Conservation (phyloP, 1,284 basidiomycete genomes). For the Marasmius oreades region DNA sequence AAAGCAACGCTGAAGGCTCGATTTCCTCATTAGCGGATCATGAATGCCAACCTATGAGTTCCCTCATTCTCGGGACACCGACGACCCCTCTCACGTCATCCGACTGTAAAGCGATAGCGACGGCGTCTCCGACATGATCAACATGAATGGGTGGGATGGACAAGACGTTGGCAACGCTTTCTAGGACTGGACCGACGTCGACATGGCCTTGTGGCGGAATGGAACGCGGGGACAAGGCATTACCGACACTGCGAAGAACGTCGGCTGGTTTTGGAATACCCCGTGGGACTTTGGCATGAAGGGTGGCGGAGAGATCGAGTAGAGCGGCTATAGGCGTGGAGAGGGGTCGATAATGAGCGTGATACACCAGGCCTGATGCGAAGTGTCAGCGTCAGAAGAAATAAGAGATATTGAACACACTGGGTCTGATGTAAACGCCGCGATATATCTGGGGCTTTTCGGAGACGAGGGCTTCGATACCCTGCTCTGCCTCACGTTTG, state of each 20-base stretch:
- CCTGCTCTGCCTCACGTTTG: constrained; percentile 85
- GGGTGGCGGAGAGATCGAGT: constrained; percentile 73
- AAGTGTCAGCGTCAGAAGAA: constrained; percentile 10
- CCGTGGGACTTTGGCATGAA: constrained; percentile 55
- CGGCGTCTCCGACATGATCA: constrained; percentile 90
- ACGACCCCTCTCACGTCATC: constrained; percentile 64
- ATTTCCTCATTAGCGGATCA: neutral
- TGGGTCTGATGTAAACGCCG: constrained; percentile 81
- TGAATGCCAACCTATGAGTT: constrained; percentile 60
- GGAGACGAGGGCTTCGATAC: constrained; percentile 51
- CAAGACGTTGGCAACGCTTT: constrained; percentile 75
- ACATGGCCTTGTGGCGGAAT: constrained; percentile 14
- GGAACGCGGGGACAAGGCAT: constrained; percentile 23
- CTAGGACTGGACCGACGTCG: constrained; percentile 41
- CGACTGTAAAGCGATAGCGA: constrained; percentile 54
- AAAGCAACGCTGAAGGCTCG: neutral
- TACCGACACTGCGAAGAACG: constrained; percentile 50
- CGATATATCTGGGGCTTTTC: constrained; percentile 41
- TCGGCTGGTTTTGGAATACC: constrained; percentile 62
- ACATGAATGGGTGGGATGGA: constrained; percentile 90
- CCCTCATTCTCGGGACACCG: constrained; percentile 73
- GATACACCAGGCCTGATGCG: constrained; percentile 84
- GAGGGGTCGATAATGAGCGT: constrained; percentile 87
- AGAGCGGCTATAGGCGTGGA: constrained; percentile 85
- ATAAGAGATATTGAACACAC: constrained; percentile 42